Evolutionary conservation across 805 yeast species (phyloP), one percentile per base, ranked within the genome.

Genomic region (Torulaspora gathmanii): DNA sequence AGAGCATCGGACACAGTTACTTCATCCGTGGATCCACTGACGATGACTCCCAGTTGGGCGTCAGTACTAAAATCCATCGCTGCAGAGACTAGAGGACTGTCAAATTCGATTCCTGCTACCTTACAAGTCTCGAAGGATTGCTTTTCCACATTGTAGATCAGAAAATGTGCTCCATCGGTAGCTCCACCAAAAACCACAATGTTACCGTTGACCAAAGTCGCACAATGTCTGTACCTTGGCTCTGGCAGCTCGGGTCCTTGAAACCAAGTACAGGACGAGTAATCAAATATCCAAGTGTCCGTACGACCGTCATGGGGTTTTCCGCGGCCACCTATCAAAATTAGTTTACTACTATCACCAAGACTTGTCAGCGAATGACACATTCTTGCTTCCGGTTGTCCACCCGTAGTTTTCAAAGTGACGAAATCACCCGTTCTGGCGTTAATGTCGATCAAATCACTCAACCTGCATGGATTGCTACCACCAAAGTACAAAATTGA

Each of bases 271-370:
- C 40, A 33, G 2, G 40, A 28, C 2, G 28, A 31, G 8, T 29
- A 13, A 38, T 46, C 31, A 4, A 72, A 56, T 3, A 61, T 40
- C 79, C 80, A 78, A 25, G 67, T 57, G 38, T 78, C 82, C 4
- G 54, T 25, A 19, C 77, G 58, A 0, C 70, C 64, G 8, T 61
- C 58, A 2, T 74, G 72, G 0, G 95, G 95, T 1, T 79, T 71
- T 2, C 73, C 64, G 49, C 95, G 71, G 3, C 95, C 95, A 2
- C 93, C 95, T 27, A 78, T 64, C 3, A 83, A 49, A 1, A 82
- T 44, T 0, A 27, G 33, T 19, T 8, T 22, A 9, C 28, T 31
- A 1, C 59, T 57, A 11, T 58, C 52, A 2, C 47, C 53, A 1
- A 75, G 30, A 0, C 56, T 43, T 0, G 76, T 71, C 27, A 79